Evolutionary conservation across 1,284 basidiomycete species (phyloP).

Genomic region (Microstroma glucosiphilum): DNA sequence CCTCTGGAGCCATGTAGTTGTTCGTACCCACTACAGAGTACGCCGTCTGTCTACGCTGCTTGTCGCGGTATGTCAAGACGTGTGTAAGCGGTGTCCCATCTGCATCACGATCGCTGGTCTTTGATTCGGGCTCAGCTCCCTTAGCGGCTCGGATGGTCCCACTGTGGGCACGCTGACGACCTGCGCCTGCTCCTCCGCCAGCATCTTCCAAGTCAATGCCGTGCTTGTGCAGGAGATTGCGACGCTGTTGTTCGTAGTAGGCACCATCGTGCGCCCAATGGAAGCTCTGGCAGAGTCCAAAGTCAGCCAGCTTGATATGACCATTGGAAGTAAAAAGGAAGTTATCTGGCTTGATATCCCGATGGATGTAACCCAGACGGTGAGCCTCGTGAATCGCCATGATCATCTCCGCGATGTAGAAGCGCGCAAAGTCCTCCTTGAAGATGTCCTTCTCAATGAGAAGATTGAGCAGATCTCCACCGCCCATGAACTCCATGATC

Average conservation of each 20-base stretch:
- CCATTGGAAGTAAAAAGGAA: conserved; percentile 88
- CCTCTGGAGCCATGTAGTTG: conserved; percentile 79
- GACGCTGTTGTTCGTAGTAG: conserved; percentile 86
- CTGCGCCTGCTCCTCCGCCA: conserved; percentile 60
- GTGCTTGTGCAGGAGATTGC: conserved; percentile 80
- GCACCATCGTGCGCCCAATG: conserved; percentile 50
- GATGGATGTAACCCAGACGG: conserved; percentile 88
- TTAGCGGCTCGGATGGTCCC: conserved; percentile 12
- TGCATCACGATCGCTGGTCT: conserved; percentile 42
- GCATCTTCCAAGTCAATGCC: conserved; percentile 82
- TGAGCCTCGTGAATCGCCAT: conserved; percentile 92
- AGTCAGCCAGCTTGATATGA: conserved; percentile 90
- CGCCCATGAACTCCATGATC: conserved; percentile 82
- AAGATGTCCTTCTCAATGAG: conserved; percentile 90
- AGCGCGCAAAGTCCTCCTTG: conserved; percentile 83
- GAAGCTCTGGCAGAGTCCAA: conserved; percentile 64
- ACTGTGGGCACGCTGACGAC: conserved; percentile 53
- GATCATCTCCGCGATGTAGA: conserved; percentile 97
- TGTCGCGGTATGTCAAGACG: conserved; percentile 76
- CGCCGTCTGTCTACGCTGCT: conserved; percentile 76
- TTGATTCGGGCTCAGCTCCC: conserved; percentile 33
- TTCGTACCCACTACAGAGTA: conserved; percentile 71
- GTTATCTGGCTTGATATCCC: conserved; percentile 95
- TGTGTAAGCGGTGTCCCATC: conserved; percentile 46
- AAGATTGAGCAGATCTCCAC: conserved; percentile 88